Evolutionary conservation across 2,329 filamentous ascomycete species (phyloP), one percentile per base, ranked within the genome.

Genomic region (Colletotrichum lindemuthianum): DNA sequence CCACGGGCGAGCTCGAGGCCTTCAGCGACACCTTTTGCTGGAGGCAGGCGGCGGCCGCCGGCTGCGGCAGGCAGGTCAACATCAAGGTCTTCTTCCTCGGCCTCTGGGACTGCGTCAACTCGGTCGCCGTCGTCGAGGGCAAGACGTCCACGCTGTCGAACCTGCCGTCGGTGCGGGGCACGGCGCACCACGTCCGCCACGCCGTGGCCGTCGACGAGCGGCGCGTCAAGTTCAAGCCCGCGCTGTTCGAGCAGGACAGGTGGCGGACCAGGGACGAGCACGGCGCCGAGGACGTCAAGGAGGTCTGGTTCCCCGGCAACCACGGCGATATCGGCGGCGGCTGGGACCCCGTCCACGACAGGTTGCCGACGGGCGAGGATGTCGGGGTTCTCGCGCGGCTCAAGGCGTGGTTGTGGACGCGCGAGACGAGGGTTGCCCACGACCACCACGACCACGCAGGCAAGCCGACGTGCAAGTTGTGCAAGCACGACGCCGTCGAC

Each of bases 261-360:
- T 70, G 8, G 15, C 43, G 12, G 10, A 16, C 3, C 1, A 36
- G 16, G 40, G 71, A 6, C 60, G 56, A 13, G 59, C 63, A 71
- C 11, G 53, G 70, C 0, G 57, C 71, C 1, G 79, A 82, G 37
- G 78, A 82, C 48, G 74, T 84, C 59, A 73, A 74, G 53, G 83
- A 86, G 67, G 81, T 86, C 49, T 86, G 84, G 82, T 86, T 86
- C 66, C 78, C 84, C 0, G 84, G 84, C 0, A 81, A 80, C 58
- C 84, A 86, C 59, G 79, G 80, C 11, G 83, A 86, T 53, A 77
- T 86, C 6, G 84, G 84, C 2, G 84, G 84, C 0, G 84, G 84
- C 0, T 86, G 83, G 80, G 75, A 76, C 0, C 74, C 76, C 8
- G 68, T 70, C 6, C 69, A 70, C 4, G 66, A 69, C 37, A 60